Evolutionary conservation across 1,284 basidiomycete species (phyloP), one percentile per base, ranked within the genome.

Genomic region (Malassezia arunalokei): DNA sequence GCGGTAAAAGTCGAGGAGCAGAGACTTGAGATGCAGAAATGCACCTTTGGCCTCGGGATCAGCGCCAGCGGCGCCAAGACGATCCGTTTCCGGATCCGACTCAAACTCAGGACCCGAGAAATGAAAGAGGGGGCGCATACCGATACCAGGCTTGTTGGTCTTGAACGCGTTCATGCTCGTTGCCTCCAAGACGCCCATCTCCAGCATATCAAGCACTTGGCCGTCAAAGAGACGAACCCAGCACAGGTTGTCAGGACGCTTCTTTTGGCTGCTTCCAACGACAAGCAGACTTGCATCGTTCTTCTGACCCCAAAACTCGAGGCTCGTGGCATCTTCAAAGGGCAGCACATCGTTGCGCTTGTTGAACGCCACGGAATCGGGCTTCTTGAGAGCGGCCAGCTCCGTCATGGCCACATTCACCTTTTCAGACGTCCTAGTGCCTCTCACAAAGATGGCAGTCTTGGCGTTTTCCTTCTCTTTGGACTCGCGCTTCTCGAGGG

Each of bases 211-310:
- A 66, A 98, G 77, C 20, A 96, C 81, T 65, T 82, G 79, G 29
- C 82, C 80, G 66, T 95, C 86, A 64, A 85, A 98, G 79, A 85
- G 90, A 49, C 94, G 77, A 11, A 84, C 84, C 66, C 94, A 83
- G 3, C 85, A 83, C 51, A 99, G 74, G 49, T 87, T 84, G 68
- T 96, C 80, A 12, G 91, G 91, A 48, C 91, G 78, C 75, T 98
- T 99, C 77, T 99, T 99, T 44, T 84, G 87, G 67, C 85, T 87
- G 68, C 91, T 85, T 1, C 88, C 92, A 39, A 96, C 78, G 11
- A 94, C 76, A 69, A 96, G 94, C 66, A 98, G 77, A 4, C 83
- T 83, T 1, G 91, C 90, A 65, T 98, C 94, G 76, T 98, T 98
- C 77, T 98, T 99, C 33, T 77, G 69, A 1, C 83, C 78, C 86